Evolutionary conservation across 805 yeast genomes (phyloP).

Genomic region (Jamesozyma rosinii): DNA sequence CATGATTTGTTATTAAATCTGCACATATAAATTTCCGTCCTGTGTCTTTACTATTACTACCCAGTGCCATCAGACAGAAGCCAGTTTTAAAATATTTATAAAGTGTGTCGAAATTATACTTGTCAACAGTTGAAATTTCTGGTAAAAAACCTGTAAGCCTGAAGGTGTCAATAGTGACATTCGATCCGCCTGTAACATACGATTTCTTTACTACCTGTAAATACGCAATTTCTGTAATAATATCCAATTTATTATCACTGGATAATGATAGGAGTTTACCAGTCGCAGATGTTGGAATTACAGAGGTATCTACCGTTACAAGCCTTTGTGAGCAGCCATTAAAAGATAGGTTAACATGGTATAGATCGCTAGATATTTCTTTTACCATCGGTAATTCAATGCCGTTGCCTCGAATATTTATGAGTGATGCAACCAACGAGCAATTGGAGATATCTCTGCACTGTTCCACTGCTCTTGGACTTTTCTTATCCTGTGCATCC

Average conservation of each 20-base stretch:
- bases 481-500: not conserved
- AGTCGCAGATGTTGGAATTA: conserved; percentile 13
- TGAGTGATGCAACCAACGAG: conserved; percentile 62
- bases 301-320: conserved; percentile 15
- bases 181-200: conserved; percentile 63
- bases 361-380: conserved; percentile 10
- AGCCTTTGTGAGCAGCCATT: conserved; percentile 25
- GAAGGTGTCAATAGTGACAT: conserved; percentile 61
- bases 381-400: conserved; percentile 7
- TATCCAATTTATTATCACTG: conserved; percentile 12
- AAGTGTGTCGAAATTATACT: conserved; percentile 27
- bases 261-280: conserved; percentile 14
- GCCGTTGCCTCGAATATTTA: conserved; percentile 37
- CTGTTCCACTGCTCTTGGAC: conserved; percentile 12
- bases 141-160: conserved; percentile 68
- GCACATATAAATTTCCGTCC: conserved; percentile 23
- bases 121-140: conserved; percentile 36
- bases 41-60: conserved; percentile 42
- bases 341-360: conserved; percentile 17
- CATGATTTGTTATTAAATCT: conserved; percentile 50
- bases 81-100: conserved; percentile 13
- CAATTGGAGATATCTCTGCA: conserved; percentile 43
- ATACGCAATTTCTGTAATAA: conserved; percentile 65
- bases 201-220: conserved; percentile 50
- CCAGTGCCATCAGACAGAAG: conserved; percentile 48